phyloP scores from a whole-genome alignment of 371 early-diverging fungal genomes.

The Catenaria anguillulae region DNA sequence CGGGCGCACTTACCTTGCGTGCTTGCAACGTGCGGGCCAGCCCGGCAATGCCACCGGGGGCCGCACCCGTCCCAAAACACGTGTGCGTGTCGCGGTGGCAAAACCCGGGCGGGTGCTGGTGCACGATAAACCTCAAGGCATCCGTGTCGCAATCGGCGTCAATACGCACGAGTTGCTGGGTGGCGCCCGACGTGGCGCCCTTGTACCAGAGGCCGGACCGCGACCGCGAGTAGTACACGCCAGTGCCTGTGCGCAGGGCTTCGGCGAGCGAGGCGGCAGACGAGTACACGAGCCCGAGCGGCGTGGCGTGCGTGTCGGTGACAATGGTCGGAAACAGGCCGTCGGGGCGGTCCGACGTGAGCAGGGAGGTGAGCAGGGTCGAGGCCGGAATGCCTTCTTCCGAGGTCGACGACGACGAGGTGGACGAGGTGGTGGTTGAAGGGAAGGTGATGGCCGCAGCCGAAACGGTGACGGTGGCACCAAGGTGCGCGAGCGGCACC shows the following conservation, averaged over 20 bases:
- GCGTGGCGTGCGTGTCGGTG: slow-evolving; percentile 69
- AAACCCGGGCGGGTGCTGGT: slow-evolving; percentile 81
- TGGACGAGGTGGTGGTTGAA: background rate
- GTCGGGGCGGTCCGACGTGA: slow-evolving; percentile 68
- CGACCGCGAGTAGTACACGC: slow-evolving; percentile 78
- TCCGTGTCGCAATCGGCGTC: slow-evolving; percentile 84
- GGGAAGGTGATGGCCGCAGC: background rate
- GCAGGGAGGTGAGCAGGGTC: background rate
- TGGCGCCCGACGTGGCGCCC: slow-evolving; percentile 83
- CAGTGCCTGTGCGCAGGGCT: slow-evolving; percentile 56
- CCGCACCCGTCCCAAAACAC: slow-evolving; percentile 57
- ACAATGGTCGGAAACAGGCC: slow-evolving; percentile 83
- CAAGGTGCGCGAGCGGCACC: too few relatives aligned
- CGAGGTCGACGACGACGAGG: background rate
- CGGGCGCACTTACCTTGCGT: slow-evolving; percentile 56
- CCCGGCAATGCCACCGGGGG: slow-evolving; percentile 48
- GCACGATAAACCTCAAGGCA: slow-evolving; percentile 69
- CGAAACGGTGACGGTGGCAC: background rate
- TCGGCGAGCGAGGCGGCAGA: slow-evolving; percentile 65
- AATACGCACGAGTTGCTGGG: slow-evolving; percentile 61
- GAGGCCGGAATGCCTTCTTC: too few relatives aligned
- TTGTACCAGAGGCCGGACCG: slow-evolving; percentile 89
- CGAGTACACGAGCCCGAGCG: slow-evolving; percentile 85
- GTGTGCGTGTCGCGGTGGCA: slow-evolving; percentile 82
- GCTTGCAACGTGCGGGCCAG: slow-evolving; percentile 44